phyloP scores from a whole-genome alignment of 139 green algal genomes.

The Volvox africanus region DNA sequence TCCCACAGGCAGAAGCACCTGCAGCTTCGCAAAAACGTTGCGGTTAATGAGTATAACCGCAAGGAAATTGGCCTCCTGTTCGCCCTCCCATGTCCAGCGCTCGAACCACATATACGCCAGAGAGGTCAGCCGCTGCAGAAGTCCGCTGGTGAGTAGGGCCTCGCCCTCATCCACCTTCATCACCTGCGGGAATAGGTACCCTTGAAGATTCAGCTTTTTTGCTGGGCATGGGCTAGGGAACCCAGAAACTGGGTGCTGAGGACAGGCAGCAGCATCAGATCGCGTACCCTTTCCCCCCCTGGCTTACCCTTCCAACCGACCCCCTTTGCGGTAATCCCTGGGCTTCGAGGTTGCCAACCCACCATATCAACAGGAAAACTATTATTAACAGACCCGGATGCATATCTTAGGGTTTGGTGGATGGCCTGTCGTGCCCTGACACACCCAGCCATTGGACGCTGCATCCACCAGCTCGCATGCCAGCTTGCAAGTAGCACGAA shows the following conservation, averaged over 20 bases:
- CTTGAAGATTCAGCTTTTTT: too few species aligned
- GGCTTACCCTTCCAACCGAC: too few species aligned
- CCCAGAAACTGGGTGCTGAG: too few species aligned
- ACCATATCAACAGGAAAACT: too few species aligned
- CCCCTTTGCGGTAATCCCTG: too few species aligned
- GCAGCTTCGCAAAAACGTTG: not conserved
- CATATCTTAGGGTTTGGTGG: too few species aligned
- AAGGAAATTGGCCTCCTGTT: slow-evolving; percentile 37
- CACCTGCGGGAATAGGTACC: not conserved
- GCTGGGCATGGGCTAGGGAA: too few species aligned
- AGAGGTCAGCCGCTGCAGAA: slow-evolving; percentile 24
- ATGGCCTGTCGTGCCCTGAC: not conserved
- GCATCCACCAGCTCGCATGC: slow-evolving; percentile 25
- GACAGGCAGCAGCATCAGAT: too few species aligned
- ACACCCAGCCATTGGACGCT: slow-evolving; percentile 25
- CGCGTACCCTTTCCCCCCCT: too few species aligned
- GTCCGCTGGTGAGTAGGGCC: not conserved
- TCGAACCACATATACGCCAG: slow-evolving; percentile 40
- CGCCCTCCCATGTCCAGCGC: not conserved
- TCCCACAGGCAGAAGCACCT: not conserved
- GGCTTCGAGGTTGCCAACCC: too few species aligned
- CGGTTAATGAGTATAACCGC: slow-evolving; percentile 11
- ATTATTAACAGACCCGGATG: too few species aligned
- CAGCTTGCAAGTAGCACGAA: slow-evolving; percentile 17
- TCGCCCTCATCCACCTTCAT: slow-evolving; percentile 48